phyloP scores from a whole-genome alignment of 75 land plant species.

The Isoetes taiwanensis region DNA sequence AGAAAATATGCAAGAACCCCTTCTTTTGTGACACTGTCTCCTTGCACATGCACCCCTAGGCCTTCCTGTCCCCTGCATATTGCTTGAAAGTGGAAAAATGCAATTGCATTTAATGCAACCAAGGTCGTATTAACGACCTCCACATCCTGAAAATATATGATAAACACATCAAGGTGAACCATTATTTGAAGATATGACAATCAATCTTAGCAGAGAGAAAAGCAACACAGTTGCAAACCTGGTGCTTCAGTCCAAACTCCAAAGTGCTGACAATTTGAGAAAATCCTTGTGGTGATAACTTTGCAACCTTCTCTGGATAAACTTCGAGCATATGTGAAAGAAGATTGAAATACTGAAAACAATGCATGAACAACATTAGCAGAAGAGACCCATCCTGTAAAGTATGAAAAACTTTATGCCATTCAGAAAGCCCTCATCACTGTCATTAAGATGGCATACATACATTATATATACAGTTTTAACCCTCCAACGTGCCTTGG shows the following conservation, averaged over 20 bases:
- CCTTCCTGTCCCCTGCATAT: slow-evolving; percentile 48
- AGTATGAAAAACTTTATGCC: not conserved
- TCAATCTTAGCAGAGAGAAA: not conserved
- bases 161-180: not conserved
- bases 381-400: not conserved
- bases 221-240: slow-evolving; percentile 43
- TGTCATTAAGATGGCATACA: no score
- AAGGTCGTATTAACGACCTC: slow-evolving; percentile 82
- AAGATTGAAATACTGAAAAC: slow-evolving; percentile 71
- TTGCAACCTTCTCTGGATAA: slow-evolving; percentile 87
- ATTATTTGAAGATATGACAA: not conserved
- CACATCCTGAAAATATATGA: slow-evolving; percentile 41
- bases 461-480: no score
- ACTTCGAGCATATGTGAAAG: slow-evolving; percentile 90
- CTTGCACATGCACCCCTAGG: slow-evolving; percentile 38
- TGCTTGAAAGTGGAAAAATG: slow-evolving; percentile 74
- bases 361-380: not conserved
- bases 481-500: no score
- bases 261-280: slow-evolving; percentile 54
- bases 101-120: slow-evolving; percentile 69
- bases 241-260: slow-evolving; percentile 80
- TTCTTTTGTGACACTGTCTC: slow-evolving; percentile 37
- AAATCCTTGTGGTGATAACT: slow-evolving; percentile 56
- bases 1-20: slow-evolving; percentile 62
- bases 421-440: no score